Base-by-base conservation (phyloP, 192 early-diverging fungal genomes). In the Chytriomyces hyalinus region DNA sequence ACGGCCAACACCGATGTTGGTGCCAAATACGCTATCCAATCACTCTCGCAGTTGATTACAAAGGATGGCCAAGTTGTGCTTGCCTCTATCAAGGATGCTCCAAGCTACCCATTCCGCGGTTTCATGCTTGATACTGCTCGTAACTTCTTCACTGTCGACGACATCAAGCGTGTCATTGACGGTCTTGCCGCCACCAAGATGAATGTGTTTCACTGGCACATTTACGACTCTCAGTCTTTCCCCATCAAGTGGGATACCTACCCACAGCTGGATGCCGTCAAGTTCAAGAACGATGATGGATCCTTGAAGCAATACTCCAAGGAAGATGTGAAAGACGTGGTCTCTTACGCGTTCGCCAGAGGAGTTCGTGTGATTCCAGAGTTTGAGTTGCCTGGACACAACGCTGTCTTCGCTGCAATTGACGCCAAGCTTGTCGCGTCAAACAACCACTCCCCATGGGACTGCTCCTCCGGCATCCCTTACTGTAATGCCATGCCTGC, bases 301-400 rank as follows among this genome's bases (percentile, higher is more conserved):
- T 46, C 84, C 13, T 74, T 75, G 43, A 88, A 94, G 84, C 81
- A 81, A 24, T 96, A 96, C 84, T 82, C 87, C 24, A 89, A 93
- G 68, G 67, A 81, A 9, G 94, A 96, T 43, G 90, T 96, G 26
- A 17, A 83, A 46, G 73, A 78, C 0, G 82, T 97, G 43, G 87
- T 96, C 46, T 61, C 87, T 17, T 95, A 94, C 79, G 94, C 86
- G 46, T 77, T 81, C 8, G 84, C 81, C 45, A 88, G 92, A 26
- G 93, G 92, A 17, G 89, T 96, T 57, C 88, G 96, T 17, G 81
- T 97, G 24, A 92, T 96, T 72, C 94, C 94, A 4, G 96, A 97
- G 79, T 88, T 96, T 68, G 94, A 97, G 44, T 11, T 69, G 67
- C 67, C 67, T 11, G 67, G 67, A 36, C 67, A 69, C 47, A 26